Conservation (phyloP, 2,329 filamentous ascomycete genomes). For the Colletotrichum navitas region DNA sequence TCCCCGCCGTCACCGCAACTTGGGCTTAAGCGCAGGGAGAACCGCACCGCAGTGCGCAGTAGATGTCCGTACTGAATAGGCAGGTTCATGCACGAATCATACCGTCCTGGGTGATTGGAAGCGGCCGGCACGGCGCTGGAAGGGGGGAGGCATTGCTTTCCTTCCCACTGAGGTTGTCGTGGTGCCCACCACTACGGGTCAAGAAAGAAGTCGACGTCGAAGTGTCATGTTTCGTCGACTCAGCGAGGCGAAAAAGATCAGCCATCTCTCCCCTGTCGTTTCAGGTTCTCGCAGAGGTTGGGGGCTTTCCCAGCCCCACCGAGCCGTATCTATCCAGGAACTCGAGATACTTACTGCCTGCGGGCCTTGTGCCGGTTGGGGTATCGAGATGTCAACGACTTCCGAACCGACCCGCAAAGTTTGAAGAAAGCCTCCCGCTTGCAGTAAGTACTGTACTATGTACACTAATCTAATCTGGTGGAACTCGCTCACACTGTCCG, state of each 20-base stretch:
- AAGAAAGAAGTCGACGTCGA: slow-evolving; percentile 34
- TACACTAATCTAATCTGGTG: neutral
- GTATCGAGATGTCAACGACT: slow-evolving; percentile 1
- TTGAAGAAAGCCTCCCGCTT: slow-evolving; percentile 14
- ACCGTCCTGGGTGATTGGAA: slow-evolving; percentile 11
- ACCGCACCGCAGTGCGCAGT: slow-evolving; percentile 1
- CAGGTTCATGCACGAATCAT: slow-evolving; percentile 40
- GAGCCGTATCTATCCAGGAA: slow-evolving; percentile 27
- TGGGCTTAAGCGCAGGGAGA: slow-evolving; percentile 1
- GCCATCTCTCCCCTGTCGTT: slow-evolving; percentile 39
- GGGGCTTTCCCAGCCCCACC: slow-evolving; percentile 24
- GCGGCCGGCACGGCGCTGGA: slow-evolving; percentile 24
- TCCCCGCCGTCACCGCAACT: slow-evolving; percentile 29
- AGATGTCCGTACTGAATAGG: slow-evolving; percentile 8
- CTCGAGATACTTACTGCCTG: slow-evolving; percentile 25
- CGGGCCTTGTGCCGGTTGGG: slow-evolving; percentile 3
- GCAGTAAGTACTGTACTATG: slow-evolving; percentile 19
- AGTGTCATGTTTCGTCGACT: slow-evolving; percentile 41
- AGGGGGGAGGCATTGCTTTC: slow-evolving; percentile 8
- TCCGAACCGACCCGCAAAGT: slow-evolving; percentile 1
- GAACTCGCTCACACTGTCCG: slow-evolving; percentile 35
- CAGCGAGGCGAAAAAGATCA: slow-evolving; percentile 39
- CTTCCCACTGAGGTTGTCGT: slow-evolving; percentile 28
- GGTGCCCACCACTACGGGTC: slow-evolving; percentile 26
- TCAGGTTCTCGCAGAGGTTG: slow-evolving; percentile 36